These are phyloP conservation scores for Paraphoma chrysanthemicola DNA, from an alignment of 2,329 filamentous ascomycete genomes.

Conservation along the genomic window DNA sequence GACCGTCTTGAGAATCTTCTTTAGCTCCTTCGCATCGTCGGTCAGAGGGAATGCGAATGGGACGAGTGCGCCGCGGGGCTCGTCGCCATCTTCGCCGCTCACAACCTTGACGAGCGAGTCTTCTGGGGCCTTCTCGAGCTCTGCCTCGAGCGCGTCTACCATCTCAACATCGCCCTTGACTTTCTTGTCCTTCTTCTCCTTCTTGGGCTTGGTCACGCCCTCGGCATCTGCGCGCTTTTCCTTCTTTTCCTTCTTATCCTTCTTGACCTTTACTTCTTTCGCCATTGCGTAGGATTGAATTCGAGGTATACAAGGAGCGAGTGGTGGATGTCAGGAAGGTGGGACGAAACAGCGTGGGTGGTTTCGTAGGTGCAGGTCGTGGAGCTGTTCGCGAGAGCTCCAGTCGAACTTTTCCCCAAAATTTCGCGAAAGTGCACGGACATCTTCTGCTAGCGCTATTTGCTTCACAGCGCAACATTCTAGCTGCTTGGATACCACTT, in stretches of 20 bases:
- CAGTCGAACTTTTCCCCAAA: slow-evolving; percentile 25
- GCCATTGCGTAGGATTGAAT: slow-evolving; percentile 34
- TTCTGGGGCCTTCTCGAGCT: slow-evolving; percentile 68
- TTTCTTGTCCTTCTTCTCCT: slow-evolving; percentile 69
- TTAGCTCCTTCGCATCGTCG: slow-evolving; percentile 73
- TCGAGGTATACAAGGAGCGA: not conserved
- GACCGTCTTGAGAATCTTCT: slow-evolving; percentile 70
- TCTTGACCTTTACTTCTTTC: slow-evolving; percentile 60
- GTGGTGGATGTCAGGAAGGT: not conserved
- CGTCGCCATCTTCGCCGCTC: slow-evolving; percentile 50
- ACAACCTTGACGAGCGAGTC: slow-evolving; percentile 56
- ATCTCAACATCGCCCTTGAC: slow-evolving; percentile 65
- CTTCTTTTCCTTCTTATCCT: slow-evolving; percentile 66
- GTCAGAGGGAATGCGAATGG: slow-evolving; percentile 84
- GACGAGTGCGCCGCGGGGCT: slow-evolving; percentile 66
- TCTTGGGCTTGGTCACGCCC: slow-evolving; percentile 60
- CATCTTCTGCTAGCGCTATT: slow-evolving; percentile 5
- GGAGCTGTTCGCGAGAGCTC: slow-evolving; percentile 23
- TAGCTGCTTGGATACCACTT: not conserved
- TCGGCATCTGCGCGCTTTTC: slow-evolving; percentile 64
- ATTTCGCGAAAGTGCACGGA: slow-evolving; percentile 13
- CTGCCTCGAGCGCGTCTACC: slow-evolving; percentile 60
- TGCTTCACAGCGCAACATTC: not conserved
- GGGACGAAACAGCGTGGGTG: not conserved
- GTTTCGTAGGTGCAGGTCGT: slow-evolving; percentile 8